These are phyloP conservation scores for Fusarium austroafricanum DNA, from an alignment of 2,329 filamentous ascomycete species.

Conservation along the genomic window DNA sequence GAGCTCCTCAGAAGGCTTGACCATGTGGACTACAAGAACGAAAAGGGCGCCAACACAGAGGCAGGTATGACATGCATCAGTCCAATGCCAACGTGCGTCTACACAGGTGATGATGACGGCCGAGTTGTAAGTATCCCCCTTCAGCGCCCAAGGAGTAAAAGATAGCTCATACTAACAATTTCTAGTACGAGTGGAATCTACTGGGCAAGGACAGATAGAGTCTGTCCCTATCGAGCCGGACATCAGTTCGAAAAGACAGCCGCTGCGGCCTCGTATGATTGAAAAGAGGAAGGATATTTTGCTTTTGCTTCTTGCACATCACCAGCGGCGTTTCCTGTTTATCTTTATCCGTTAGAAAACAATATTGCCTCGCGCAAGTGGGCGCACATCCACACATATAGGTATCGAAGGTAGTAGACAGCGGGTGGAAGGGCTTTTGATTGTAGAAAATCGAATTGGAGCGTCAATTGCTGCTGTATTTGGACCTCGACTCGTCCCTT, in stretches of 20 bases:
- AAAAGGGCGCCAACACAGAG: conserved; percentile 66
- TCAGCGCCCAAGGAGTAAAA: too few relatives aligned
- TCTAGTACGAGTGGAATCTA: conserved; percentile 72
- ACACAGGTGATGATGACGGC: conserved; percentile 94
- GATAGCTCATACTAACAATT: conserved; percentile 14
- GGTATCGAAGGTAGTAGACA: conserved; percentile 25
- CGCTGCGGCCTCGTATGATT: conserved; percentile 31
- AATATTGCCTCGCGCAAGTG: conserved; percentile 23
- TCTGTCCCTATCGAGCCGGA: conserved; percentile 42
- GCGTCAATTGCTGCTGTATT: conserved; percentile 44
- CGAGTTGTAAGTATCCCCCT: conserved; percentile 76
- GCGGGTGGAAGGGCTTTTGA: conserved; percentile 4
- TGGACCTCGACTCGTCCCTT: conserved; percentile 34
- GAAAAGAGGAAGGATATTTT: conserved; percentile 4
- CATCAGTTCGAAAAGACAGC: conserved; percentile 30
- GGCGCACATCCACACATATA: conserved; percentile 23
- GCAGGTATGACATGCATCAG: conserved; percentile 87
- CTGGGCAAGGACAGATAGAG: conserved; percentile 68
- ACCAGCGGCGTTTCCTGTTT: conserved; percentile 28
- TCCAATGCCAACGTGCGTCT: conserved; percentile 84
- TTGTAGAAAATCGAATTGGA: conserved; percentile 43
- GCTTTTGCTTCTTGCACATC: conserved; percentile 31
- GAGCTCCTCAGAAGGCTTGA: conserved; percentile 85
- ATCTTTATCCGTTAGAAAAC: conserved; percentile 29
- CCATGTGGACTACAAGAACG: conserved; percentile 76